Evolutionary conservation across 1,284 basidiomycete genomes (phyloP).

Genomic region (Fomitiporia mediterranea): DNA sequence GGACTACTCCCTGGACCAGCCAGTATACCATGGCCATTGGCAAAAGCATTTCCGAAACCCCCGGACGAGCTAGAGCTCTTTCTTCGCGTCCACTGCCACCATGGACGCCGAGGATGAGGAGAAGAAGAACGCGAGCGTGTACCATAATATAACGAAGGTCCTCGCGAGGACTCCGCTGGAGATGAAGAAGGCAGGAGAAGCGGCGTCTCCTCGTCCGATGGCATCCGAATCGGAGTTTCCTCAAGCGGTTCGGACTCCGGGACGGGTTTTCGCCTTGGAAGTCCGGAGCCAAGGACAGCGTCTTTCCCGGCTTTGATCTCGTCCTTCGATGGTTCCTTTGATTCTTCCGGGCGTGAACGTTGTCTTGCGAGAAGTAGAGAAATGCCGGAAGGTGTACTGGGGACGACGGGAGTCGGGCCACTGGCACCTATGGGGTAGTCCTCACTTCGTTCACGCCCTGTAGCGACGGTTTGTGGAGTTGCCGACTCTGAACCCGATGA

Average conservation of each 20-base stretch:
- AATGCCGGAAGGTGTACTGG: conserved; percentile 37
- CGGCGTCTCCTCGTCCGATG: conserved; percentile 7
- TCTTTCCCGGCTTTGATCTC: neutral
- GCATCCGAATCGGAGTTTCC: neutral
- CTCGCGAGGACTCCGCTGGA: conserved; percentile 8
- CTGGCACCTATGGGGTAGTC: neutral
- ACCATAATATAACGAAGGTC: conserved; percentile 12
- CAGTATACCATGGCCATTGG: neutral
- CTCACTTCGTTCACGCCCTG: conserved; percentile 10
- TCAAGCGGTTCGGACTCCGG: neutral
- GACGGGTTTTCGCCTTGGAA: neutral
- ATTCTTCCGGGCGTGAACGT: neutral
- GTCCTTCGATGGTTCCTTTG: neutral
- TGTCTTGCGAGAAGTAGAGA: conserved; percentile 38
- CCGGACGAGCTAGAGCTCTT: neutral
- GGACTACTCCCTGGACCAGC: neutral
- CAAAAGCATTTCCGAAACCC: neutral
- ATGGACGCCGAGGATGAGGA: neutral
- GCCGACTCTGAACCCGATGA: conserved; percentile 13
- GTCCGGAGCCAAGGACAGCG: neutral
- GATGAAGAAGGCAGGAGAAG: neutral
- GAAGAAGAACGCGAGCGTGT: conserved; percentile 2
- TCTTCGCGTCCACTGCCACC: neutral
- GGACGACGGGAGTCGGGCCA: neutral
- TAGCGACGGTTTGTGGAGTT: conserved; percentile 23